Conservation (phyloP, 2,329 filamentous ascomycete genomes). For the Coniochaeta hoffmannii region DNA sequence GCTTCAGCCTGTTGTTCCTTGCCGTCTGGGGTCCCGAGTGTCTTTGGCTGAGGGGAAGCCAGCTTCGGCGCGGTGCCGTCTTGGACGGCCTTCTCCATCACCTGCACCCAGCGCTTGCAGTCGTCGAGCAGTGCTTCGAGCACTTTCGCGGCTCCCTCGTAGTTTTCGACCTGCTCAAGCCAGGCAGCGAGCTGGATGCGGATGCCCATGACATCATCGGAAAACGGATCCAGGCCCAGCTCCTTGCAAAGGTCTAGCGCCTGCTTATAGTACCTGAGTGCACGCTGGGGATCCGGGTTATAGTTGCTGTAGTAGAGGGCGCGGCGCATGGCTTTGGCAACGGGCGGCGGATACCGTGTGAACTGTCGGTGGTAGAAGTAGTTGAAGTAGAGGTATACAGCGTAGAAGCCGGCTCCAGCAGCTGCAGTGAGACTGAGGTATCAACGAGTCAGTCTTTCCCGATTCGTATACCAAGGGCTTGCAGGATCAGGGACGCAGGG, state of each 20-base stretch:
- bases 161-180: conserved; percentile 69
- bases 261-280: conserved; percentile 75
- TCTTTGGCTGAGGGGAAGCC: conserved; percentile 5
- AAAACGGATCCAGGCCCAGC: conserved; percentile 76
- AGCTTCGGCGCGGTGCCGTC: conserved; percentile 36
- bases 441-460: conserved; percentile 15
- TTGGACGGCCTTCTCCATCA: conserved; percentile 41
- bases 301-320: conserved; percentile 84
- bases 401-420: conserved; percentile 27
- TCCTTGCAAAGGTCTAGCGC: conserved; percentile 69
- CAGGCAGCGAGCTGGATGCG: conserved; percentile 74
- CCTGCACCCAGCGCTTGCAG: conserved; percentile 53
- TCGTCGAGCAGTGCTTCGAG: conserved; percentile 70
- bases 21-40: conserved; percentile 7
- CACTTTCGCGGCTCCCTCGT: conserved; percentile 64
- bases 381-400: conserved; percentile 39
- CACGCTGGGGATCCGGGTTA: conserved; percentile 64
- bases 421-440: conserved; percentile 26
- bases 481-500: not conserved
- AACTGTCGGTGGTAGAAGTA: conserved; percentile 50
- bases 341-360: conserved; percentile 56
- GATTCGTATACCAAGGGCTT: not conserved
- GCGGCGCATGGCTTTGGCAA: conserved; percentile 71
- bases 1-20: not conserved
- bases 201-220: conserved; percentile 84